Percentiles rank a stretch among this genome's conserved stretches.
Evolutionary conservation across 1,284 basidiomycete genomes (phyloP).

Genomic region (Phylloboletellus chloephorus): DNA sequence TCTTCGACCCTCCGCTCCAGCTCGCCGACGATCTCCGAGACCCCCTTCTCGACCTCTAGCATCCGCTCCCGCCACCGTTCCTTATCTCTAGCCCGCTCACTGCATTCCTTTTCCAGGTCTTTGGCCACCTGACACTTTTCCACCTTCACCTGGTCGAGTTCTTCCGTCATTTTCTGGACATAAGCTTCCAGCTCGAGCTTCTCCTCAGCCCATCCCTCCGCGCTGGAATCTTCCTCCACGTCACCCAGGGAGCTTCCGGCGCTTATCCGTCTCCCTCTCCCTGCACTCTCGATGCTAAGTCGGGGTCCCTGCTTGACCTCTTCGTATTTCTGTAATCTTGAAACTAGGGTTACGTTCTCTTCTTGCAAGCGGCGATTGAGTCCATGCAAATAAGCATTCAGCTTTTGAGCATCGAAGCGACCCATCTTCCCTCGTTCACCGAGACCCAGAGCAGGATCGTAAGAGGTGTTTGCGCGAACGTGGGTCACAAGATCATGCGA

Average conservation of each 20-base stretch:
- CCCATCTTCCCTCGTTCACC: slow-evolving; percentile 58
- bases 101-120: slow-evolving; percentile 47
- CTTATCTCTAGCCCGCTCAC: slow-evolving; percentile 55
- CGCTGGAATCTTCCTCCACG: slow-evolving; percentile 54
- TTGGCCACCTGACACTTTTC: slow-evolving; percentile 39
- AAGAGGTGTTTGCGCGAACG: slow-evolving; percentile 76
- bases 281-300: slow-evolving; percentile 22
- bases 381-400: slow-evolving; percentile 78
- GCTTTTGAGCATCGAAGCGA: slow-evolving; percentile 74
- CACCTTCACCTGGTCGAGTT: slow-evolving; percentile 36
- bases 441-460: slow-evolving; percentile 71
- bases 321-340: slow-evolving; percentile 46
- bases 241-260: slow-evolving; percentile 47
- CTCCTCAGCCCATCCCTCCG: slow-evolving; percentile 61
- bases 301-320: slow-evolving; percentile 24
- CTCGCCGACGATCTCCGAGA: slow-evolving; percentile 58
- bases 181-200: slow-evolving; percentile 44
- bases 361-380: slow-evolving; percentile 74
- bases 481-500: slow-evolving; percentile 81
- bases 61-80: slow-evolving; percentile 64
- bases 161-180: slow-evolving; percentile 46
- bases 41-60: slow-evolving; percentile 62
- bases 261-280: slow-evolving; percentile 43
- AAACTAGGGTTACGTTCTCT: slow-evolving; percentile 66
- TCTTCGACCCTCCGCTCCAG: slow-evolving; percentile 52